Evolutionary conservation across 192 early-diverging fungal genomes (phyloP).

Genomic region (Dimargaris xerosporica): DNA sequence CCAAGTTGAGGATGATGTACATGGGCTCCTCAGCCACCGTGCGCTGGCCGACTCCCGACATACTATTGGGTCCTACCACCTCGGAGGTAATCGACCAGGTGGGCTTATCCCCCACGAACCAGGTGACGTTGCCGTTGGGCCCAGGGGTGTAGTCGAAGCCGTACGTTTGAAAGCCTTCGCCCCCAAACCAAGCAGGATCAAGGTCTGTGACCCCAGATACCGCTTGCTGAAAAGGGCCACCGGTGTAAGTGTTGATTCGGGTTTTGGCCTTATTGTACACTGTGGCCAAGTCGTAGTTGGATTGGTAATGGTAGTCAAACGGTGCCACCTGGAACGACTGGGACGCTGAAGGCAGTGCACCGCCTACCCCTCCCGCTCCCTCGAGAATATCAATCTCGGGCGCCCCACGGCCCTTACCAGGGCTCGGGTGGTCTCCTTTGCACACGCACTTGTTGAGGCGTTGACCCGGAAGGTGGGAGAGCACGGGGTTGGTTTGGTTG

Average conservation of each 20-base stretch:
- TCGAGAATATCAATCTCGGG: conserved; percentile 42
- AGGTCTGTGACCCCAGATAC: conserved; percentile 25
- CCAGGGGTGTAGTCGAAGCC: conserved; percentile 31
- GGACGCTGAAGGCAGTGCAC: conserved; percentile 19
- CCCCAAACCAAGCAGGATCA: conserved; percentile 19
- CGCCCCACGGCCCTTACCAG: conserved; percentile 35
- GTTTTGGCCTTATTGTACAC: neutral
- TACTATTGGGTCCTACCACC: conserved; percentile 24
- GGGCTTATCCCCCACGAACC: conserved; percentile 25
- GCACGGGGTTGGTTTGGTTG: conserved; percentile 37
- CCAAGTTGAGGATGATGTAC: conserved; percentile 40
- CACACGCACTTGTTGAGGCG: conserved; percentile 35
- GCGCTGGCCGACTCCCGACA: conserved; percentile 26
- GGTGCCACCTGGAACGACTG: conserved; percentile 36
- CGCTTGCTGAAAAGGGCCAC: conserved; percentile 31
- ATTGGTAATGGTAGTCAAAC: conserved; percentile 33
- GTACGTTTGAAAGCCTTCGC: conserved; percentile 25
- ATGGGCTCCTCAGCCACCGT: conserved; percentile 38
- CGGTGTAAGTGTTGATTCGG: conserved; percentile 20
- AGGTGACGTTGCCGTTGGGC: conserved; percentile 23
- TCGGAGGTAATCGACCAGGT: conserved; percentile 25
- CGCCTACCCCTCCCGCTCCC: conserved; percentile 16
- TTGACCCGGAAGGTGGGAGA: conserved; percentile 36
- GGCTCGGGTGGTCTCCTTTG: conserved; percentile 33
- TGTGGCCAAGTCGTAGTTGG: conserved; percentile 24